Conservation (phyloP, 139 green algal genomes). For the Mychonastes homosphaera region DNA sequence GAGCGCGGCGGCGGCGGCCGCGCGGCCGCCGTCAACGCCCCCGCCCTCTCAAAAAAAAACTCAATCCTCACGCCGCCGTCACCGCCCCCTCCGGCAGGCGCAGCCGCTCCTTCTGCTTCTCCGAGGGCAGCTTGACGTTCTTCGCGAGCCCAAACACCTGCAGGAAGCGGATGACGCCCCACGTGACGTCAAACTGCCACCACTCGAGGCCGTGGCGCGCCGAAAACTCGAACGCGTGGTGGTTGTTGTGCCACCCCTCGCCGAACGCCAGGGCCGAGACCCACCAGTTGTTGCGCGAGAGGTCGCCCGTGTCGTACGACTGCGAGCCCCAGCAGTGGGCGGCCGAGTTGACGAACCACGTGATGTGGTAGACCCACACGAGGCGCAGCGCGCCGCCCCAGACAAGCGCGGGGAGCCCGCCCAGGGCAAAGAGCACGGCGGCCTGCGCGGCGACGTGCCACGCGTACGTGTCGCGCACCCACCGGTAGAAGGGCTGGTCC, state of each 20-base stretch:
- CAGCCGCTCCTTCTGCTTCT: conserved; percentile 67
- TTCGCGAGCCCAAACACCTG: conserved; percentile 63
- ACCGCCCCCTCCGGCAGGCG: conserved; percentile 17
- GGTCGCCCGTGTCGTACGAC: conserved; percentile 68
- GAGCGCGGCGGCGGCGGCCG: too few relatives aligned
- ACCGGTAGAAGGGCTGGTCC: conserved; percentile 84
- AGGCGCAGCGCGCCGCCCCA: conserved; percentile 87
- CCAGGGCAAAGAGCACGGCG: conserved; percentile 65
- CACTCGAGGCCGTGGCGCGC: conserved; percentile 77
- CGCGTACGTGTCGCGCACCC: conserved; percentile 67
- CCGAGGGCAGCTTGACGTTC: conserved; percentile 80
- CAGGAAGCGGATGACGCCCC: conserved; percentile 50
- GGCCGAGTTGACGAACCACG: conserved; percentile 97
- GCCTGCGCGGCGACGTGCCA: conserved; percentile 78
- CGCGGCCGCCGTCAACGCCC: too few relatives aligned
- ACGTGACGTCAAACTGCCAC: conserved; percentile 75
- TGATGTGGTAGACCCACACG: conserved; percentile 97
- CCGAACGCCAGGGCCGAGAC: conserved; percentile 82
- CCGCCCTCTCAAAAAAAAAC: too few relatives aligned
- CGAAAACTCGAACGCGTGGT: conserved; percentile 82
- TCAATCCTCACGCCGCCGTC: too few relatives aligned
- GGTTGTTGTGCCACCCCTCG: conserved; percentile 97
- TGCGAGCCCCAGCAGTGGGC: conserved; percentile 92
- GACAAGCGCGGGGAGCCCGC: conserved; percentile 78
- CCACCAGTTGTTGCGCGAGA: conserved; percentile 82